Conservation (phyloP, 2,329 filamentous ascomycete species). For the Thielaviopsis euricoi region DNA sequence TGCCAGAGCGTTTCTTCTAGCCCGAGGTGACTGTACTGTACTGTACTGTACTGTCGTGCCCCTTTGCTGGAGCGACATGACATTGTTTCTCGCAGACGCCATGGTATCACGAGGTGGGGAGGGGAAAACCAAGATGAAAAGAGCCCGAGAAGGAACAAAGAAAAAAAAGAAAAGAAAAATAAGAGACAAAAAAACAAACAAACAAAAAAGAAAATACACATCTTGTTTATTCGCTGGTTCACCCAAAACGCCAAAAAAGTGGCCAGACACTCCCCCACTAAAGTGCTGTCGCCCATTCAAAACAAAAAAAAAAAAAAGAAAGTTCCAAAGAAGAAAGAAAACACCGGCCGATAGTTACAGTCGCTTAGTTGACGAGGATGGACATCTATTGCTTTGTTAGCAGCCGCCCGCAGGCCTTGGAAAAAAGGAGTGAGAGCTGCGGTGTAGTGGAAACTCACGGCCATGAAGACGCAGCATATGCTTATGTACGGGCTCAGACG, state of each 20-base stretch:
- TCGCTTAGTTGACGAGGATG: constrained; percentile 23
- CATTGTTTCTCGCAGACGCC: neutral
- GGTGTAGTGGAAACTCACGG: constrained; percentile 44
- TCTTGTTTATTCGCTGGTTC: constrained; percentile 2
- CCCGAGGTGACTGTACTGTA: too few relatives aligned
- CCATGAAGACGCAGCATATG: constrained; percentile 86
- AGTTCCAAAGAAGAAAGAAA: neutral
- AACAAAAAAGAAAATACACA: neutral
- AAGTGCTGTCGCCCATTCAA: neutral
- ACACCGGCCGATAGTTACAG: neutral
- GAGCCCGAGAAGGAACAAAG: neutral
- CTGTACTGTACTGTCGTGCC: too few relatives aligned
- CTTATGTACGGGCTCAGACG: constrained; percentile 88
- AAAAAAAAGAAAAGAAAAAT: neutral
- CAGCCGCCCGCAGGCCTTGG: too few relatives aligned
- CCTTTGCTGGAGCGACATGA: too few relatives aligned
- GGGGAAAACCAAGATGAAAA: neutral
- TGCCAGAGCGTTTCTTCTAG: too few relatives aligned
- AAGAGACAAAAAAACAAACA: neutral
- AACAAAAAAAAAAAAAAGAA: neutral
- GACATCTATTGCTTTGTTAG: constrained; percentile 17
- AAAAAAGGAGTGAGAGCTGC: too few relatives aligned
- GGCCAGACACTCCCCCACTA: neutral
- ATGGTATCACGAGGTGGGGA: neutral
- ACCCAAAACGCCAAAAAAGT: neutral